These are phyloP conservation scores for Pneumocystis carinii DNA, from an alignment of 1,139 yeast species.

Conservation along the genomic window DNA sequence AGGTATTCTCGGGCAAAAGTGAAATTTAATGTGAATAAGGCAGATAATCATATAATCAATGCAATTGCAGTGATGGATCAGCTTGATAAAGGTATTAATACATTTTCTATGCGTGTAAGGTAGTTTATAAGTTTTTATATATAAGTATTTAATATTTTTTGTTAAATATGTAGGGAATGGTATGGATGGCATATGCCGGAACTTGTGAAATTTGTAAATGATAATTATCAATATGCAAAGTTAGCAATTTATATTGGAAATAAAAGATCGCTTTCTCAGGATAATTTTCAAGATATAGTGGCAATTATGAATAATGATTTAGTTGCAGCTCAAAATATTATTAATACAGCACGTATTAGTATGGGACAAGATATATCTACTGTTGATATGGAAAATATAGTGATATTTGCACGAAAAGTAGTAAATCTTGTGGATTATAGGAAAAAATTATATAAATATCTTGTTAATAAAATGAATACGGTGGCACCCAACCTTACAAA, in stretches of 20 bases:
- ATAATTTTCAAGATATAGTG: constrained; percentile 76
- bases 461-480: constrained; percentile 89
- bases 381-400: constrained; percentile 70
- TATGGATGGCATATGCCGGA: constrained; percentile 99
- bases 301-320: constrained; percentile 85
- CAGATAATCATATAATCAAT: constrained; percentile 96
- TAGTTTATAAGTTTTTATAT: background rate
- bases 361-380: constrained; percentile 97
- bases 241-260: constrained; percentile 73
- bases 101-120: constrained; percentile 78
- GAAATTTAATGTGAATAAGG: constrained; percentile 94
- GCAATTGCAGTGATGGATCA: constrained; percentile 95
- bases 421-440: constrained; percentile 91
- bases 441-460: constrained; percentile 76
- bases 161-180: constrained; percentile 63
- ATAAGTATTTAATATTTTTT: constrained; percentile 15
- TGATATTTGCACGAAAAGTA: constrained; percentile 83
- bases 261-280: constrained; percentile 64
- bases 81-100: constrained; percentile 91
- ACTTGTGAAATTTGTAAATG: constrained; percentile 90
- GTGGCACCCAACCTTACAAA: constrained; percentile 96
- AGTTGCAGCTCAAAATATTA: constrained; percentile 79
- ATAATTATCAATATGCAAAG: constrained; percentile 73
- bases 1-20: constrained; percentile 88
- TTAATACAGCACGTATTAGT: constrained; percentile 91